These are phyloP conservation scores for Malus sieversii DNA, from an alignment of 306 rosid genomes.

Conservation along the genomic window DNA sequence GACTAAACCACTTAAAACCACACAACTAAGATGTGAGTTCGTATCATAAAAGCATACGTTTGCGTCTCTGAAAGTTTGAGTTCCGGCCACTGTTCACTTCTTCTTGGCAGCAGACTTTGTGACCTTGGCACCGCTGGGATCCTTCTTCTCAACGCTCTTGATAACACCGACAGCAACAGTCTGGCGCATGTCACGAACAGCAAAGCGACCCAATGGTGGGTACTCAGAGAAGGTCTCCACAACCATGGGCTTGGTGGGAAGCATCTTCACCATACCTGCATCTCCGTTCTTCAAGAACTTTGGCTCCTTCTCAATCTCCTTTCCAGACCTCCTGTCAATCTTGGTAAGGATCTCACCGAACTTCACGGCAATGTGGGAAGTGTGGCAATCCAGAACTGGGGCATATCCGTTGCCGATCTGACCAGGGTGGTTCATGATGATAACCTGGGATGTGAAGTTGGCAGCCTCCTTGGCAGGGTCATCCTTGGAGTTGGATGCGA, in stretches of 20 bases:
- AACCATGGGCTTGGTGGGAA: constrained; percentile 38
- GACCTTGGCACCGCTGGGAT: constrained; percentile 26
- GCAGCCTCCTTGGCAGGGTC: constrained; percentile 30
- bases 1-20: not conserved
- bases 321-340: constrained; percentile 29
- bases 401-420: constrained; percentile 28
- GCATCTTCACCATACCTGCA: constrained; percentile 30
- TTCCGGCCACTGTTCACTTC: constrained; percentile 11
- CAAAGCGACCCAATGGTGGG: constrained; percentile 28
- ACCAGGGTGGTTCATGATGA: constrained; percentile 34
- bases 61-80: not conserved
- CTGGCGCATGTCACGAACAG: constrained; percentile 26
- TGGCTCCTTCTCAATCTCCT: constrained; percentile 30
- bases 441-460: constrained; percentile 28
- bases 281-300: constrained; percentile 31
- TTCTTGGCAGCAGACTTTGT: constrained; percentile 27
- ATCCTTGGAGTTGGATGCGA: constrained; percentile 18
- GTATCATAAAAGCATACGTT: not conserved
- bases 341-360: constrained; percentile 23
- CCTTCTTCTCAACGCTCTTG: constrained; percentile 36
- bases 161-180: constrained; percentile 31
- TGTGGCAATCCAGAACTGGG: constrained; percentile 36
- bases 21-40: not conserved
- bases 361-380: constrained; percentile 27
- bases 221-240: constrained; percentile 30